Percentiles rank a stretch among this genome's conserved stretches.
These are phyloP conservation scores for Candida ovalis DNA, from an alignment of 805 yeast genomes.

Conservation along the genomic window DNA sequence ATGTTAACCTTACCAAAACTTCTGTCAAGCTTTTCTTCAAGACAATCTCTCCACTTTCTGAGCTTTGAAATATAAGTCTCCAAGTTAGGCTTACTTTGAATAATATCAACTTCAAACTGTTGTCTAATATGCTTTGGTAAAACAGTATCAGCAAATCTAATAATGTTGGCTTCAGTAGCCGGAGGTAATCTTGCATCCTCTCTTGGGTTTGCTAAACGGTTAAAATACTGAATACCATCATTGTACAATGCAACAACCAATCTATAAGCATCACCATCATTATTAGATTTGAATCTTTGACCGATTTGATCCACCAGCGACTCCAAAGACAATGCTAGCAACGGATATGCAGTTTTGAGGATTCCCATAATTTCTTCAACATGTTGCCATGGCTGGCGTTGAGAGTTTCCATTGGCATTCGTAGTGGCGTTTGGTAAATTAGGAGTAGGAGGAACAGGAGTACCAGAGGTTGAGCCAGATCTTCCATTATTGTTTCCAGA, in stretches of 20 bases:
- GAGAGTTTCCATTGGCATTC: slow-evolving; percentile 2
- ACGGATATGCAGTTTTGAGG: slow-evolving; percentile 92
- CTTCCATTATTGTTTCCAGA: neutral
- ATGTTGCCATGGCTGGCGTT: slow-evolving; percentile 82
- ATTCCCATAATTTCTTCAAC: slow-evolving; percentile 92
- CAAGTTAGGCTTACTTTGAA: slow-evolving; percentile 79
- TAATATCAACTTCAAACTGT: slow-evolving; percentile 89
- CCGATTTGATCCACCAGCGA: slow-evolving; percentile 93
- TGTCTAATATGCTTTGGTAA: slow-evolving; percentile 84
- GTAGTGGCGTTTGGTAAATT: slow-evolving; percentile 4
- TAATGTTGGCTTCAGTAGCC: slow-evolving; percentile 83
- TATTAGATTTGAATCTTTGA: slow-evolving; percentile 87
- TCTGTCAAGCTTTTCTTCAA: slow-evolving; percentile 88
- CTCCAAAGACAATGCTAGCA: slow-evolving; percentile 87
- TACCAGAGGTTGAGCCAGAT: slow-evolving; percentile 3
- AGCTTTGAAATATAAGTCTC: slow-evolving; percentile 81
- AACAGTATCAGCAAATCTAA: slow-evolving; percentile 88
- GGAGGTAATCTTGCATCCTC: slow-evolving; percentile 87
- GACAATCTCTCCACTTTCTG: slow-evolving; percentile 87
- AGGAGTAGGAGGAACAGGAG: slow-evolving; percentile 12
- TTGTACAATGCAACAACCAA: slow-evolving; percentile 86
- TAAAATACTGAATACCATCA: slow-evolving; percentile 89
- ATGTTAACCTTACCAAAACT: slow-evolving; percentile 74
- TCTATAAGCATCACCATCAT: slow-evolving; percentile 95
- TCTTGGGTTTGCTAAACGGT: slow-evolving; percentile 80